Conservation (phyloP, 768 basidiomycete genomes). For the Scleroderma bovista region DNA sequence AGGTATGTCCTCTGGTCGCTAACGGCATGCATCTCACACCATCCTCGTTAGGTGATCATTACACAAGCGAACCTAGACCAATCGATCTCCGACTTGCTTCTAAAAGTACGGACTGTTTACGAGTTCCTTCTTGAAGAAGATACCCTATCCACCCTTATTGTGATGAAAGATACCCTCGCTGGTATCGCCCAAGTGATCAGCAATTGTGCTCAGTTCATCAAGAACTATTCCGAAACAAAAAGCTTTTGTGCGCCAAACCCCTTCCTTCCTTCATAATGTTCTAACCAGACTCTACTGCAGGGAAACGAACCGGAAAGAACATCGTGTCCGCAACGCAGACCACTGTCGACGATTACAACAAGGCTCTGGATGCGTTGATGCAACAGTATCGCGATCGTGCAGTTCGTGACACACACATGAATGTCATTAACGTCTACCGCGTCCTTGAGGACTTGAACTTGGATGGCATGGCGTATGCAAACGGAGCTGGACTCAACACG, state of each 20-base stretch:
- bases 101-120: background rate
- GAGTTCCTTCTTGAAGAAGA: background rate
- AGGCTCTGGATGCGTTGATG: background rate
- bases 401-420: background rate
- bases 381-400: background rate
- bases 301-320: background rate
- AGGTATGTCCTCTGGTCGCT: background rate
- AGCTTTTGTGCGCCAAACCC: background rate
- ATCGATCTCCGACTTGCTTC: background rate
- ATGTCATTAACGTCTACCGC: background rate
- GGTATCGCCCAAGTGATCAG: slow-evolving; percentile 15
- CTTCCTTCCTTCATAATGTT: background rate
- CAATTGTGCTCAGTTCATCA: slow-evolving; percentile 12
- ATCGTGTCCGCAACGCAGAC: background rate
- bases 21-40: background rate
- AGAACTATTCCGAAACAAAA: background rate
- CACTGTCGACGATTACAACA: background rate
- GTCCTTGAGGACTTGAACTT: background rate
- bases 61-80: background rate
- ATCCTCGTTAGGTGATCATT: background rate
- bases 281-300: background rate
- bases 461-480: background rate
- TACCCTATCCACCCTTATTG: background rate
- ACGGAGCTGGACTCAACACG: background rate
- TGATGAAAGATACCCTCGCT: background rate